Evolutionary conservation across 176 grass and related monocot species (phyloP), one percentile per base, ranked within the genome.

Genomic region (Raddia distichophylla): DNA sequence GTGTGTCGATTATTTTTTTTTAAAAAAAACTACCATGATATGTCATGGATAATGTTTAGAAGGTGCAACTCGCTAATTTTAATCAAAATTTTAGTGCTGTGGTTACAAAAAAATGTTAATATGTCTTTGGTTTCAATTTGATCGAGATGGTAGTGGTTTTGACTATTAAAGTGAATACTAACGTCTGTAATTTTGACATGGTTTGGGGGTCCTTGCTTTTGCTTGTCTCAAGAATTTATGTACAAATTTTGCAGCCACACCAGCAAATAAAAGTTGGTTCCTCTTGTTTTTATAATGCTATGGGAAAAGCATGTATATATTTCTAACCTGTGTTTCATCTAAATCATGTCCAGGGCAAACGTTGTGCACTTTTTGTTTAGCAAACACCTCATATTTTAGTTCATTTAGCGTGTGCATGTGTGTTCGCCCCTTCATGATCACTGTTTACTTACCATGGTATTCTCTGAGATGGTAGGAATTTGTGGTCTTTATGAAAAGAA

Each of bases 401-500:
- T 67, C 76, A 43, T 55, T 37, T 66, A 37, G 9, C 40, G 7
- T 13, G 10, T 4, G 2, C 51, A 8, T n/a, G 58, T 51, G 40
- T 67, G 5, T 19, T 50, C 68, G 64, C 52, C 5, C 10, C 53
- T 79, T 81, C 17, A 60, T 62, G 51, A 42, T 60, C 5, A 5
- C 18, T 44, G 37, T 79, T 32, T 71, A 51, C n/a, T 71, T 59
- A 73, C 12, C 32, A 64, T 8, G 3, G n/a, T 33, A 5, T 51
- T 89, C 14, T 69, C 46, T 81, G 53, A 32, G 88, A 84, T 80
- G 78, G 17, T 76, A 97, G 94, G 88, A 22, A 88, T 97, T 2
- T 93, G 91, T n/a, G 83, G 81, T 22, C 80, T 91, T 70, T 97
- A 97, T 64, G 94, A 94, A 85, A 94, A 80, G 75, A 97, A 97